These are phyloP conservation scores for Agroathelia rolfsii DNA, from an alignment of 1,284 basidiomycete species.

Conservation along the genomic window DNA sequence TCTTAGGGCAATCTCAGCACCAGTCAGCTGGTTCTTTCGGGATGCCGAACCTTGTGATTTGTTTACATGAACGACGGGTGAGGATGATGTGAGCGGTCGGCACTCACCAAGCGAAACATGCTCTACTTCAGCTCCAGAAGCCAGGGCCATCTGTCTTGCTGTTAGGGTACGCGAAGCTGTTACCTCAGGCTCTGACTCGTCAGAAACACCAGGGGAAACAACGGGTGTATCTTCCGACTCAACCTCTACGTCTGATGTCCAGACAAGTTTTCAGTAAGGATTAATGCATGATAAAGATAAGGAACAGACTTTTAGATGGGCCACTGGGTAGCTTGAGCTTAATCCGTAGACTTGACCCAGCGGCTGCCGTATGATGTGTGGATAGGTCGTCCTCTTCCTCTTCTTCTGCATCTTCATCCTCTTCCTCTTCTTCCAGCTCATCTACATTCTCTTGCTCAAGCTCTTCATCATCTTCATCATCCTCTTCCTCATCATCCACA, in stretches of 20 bases:
- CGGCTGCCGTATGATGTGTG: constrained; percentile 4
- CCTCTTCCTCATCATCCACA: constrained; percentile 5
- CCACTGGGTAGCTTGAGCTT: constrained; percentile 5
- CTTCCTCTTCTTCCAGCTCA: constrained; percentile 15
- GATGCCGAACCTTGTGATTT: constrained; percentile 32
- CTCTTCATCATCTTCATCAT: constrained; percentile 3
- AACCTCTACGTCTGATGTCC: constrained; percentile 30
- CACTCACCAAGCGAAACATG: constrained; percentile 52
- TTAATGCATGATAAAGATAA: constrained; percentile 13
- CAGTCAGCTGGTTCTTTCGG: constrained; percentile 72
- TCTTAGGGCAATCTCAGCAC: constrained; percentile 72
- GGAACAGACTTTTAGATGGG: constrained; percentile 9
- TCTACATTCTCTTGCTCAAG: constrained; percentile 14
- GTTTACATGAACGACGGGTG: constrained; percentile 10
- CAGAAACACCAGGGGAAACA: constrained; percentile 18
- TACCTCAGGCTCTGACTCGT: constrained; percentile 20
- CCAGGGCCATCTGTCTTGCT: constrained; percentile 62
- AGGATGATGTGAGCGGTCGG: background rate
- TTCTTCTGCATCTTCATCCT: constrained; percentile 6
- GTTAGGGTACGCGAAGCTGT: constrained; percentile 43
- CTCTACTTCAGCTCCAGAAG: constrained; percentile 52
- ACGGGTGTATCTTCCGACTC: constrained; percentile 44
- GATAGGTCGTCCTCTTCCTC: constrained; percentile 3
- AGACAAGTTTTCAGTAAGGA: constrained; percentile 18
- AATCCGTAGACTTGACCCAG: constrained; percentile 11